Conservation (phyloP, 2,329 filamentous ascomycete genomes). For the Nemania diffusa region DNA sequence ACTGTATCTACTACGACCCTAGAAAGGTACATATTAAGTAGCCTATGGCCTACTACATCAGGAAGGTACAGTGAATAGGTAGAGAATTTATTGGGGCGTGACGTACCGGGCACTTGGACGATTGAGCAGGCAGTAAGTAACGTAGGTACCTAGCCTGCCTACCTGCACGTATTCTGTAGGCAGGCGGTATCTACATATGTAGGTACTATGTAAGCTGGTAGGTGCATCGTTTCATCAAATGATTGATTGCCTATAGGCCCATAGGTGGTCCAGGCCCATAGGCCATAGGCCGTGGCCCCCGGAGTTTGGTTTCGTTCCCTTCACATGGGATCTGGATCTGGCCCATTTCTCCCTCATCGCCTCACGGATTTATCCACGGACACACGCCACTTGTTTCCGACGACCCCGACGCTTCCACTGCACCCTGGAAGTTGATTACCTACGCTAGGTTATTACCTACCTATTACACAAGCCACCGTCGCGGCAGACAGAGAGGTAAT, state of each 20-base stretch:
- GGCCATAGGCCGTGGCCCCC: background rate
- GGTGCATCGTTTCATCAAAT: background rate
- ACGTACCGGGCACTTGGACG: conserved; percentile 1
- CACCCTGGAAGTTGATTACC: conserved; percentile 20
- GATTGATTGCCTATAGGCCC: background rate
- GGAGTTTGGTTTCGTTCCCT: conserved; percentile 30
- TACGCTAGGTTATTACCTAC: conserved; percentile 5
- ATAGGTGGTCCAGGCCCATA: background rate
- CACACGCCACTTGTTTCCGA: conserved; percentile 41
- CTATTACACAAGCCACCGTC: conserved; percentile 22
- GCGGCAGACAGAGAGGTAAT: background rate
- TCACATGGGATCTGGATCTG: conserved; percentile 31
- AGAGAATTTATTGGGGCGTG: background rate
- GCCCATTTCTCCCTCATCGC: conserved; percentile 24
- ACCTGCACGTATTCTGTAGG: too few relatives aligned
- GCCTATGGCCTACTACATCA: background rate
- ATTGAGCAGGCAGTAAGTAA: background rate
- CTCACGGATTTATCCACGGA: conserved; percentile 38
- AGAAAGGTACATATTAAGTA: background rate
- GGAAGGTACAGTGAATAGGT: conserved; percentile 1
- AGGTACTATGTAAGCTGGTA: too few relatives aligned
- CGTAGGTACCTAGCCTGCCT: background rate
- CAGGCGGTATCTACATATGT: background rate
- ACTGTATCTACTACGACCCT: background rate
- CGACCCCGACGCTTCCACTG: conserved; percentile 32